Base-by-base conservation (phyloP, 805 yeast species). In the Soucietia sequanensis region DNA sequence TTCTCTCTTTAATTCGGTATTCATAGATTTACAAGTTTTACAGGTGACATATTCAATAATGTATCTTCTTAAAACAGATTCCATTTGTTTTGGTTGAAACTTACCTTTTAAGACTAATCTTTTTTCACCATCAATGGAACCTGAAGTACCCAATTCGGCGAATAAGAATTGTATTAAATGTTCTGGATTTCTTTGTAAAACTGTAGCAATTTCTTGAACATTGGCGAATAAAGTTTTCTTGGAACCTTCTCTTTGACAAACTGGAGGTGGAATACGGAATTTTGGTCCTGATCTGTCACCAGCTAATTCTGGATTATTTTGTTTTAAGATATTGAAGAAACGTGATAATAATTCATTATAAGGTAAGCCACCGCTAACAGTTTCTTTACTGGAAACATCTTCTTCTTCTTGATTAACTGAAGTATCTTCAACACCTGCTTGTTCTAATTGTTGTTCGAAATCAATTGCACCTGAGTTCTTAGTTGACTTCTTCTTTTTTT, bases 91-190 rank as follows among this genome's bases (percentile, higher is more conserved):
- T 52, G 95, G 96, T 71, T 85, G 95, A 76, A 89, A 93, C 66
- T 95, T 86, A 74, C 99, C 99, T 75, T 88, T 93, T 64, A 93
- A 91, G 45, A 93, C 89, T 62, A 93, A 79, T 68, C 99, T 84
- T 74, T 89, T 87, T 65, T 87, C 91, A 63, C 98, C 99, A 68
- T 93, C 99, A 42, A 93, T 91, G 37, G 97, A 90, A 59, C 99
- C 99, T 2, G 98, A 88, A 14, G 99, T 93, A 81, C 99, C 99
- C 77, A 93, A 76, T 72, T 93, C 99, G 1, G 98, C 97, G 68
- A 93, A 93, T 66, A 93, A 69, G 68, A 84, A 93, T 71, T 89
- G 96, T 64, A 93, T 93, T 47, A 93, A 81, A 69, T 93, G 99
- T 58, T 93, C 99, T 49, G 96, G 93, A 35, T 89, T 85, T 72